Conservation (phyloP, 805 yeast species). For the Kodamaea jinghongensis region DNA sequence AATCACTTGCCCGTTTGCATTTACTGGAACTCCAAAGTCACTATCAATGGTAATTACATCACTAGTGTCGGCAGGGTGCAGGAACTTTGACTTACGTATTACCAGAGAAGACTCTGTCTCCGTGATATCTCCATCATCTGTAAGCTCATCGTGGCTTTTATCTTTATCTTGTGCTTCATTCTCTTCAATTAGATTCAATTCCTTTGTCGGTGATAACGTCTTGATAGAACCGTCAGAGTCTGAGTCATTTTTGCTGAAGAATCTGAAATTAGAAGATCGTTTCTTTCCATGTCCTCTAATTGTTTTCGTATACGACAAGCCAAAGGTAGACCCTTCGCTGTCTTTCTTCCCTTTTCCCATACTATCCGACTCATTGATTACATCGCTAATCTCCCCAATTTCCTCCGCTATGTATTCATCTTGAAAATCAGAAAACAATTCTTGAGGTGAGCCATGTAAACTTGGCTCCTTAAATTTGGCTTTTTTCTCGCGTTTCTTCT, state of each 20-base stretch:
- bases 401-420: no score
- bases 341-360: background rate
- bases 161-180: conserved; percentile 19
- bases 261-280: conserved; percentile 7
- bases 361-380: background rate
- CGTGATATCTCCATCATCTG: conserved; percentile 16
- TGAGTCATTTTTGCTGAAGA: conserved; percentile 13
- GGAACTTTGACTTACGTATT: conserved; percentile 1
- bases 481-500: background rate
- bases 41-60: conserved; percentile 27
- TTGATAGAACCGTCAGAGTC: conserved; percentile 14
- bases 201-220: conserved; percentile 9
- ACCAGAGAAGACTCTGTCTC: conserved; percentile 11
- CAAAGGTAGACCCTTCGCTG: background rate
- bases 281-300: conserved; percentile 8
- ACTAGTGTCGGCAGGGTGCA: conserved; percentile 13
- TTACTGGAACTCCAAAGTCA: conserved; percentile 30
- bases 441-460: no score
- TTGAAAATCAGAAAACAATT: no score
- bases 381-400: no score
- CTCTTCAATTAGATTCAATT: conserved; percentile 6
- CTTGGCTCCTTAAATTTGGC: background rate
- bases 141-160: conserved; percentile 10
- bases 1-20: conserved; percentile 21
- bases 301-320: conserved; percentile 12